Evolutionary conservation across 2,329 filamentous ascomycete species (phyloP), one percentile per base, ranked within the genome.

Genomic region (Pseudomassariella vexata): DNA sequence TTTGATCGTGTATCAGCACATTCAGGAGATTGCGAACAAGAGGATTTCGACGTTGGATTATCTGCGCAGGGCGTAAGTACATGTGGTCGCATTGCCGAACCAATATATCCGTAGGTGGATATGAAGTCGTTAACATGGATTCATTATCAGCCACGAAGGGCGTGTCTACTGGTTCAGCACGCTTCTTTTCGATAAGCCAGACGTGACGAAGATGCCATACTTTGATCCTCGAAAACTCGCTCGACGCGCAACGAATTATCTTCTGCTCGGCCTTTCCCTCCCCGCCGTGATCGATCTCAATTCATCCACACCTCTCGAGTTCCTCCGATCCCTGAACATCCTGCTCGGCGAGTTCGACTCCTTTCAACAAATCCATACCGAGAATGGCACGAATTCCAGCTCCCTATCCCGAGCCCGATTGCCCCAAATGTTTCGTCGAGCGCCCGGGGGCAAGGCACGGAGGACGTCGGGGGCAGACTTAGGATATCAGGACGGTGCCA

Each of bases 161-260:
- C 81, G 87, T 37, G 80, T 95, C 24, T 96, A 94, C 66, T 96
- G 92, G 89, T 95, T 96, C 69, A 95, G 95, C 62, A 95, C 92
- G 0, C 77, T 95, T 39, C 83, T 94, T 52, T 95, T 95, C 60
- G 85, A 88, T 44, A 84, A 86, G 49, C 60, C 76, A 19, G 87
- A 95, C 57, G 71, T 96, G 20, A 66, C 74, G 31, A 80, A 82
- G 51, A 82, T 95, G 66, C 81, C 90, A 27, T 94, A 87, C 53
- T 90, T 94, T 53, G 85, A 94, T 37, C 66, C 78, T 4, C 79
- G 84, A 42, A 92, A 90, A 53, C 77, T 95, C 29, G 82, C 86
- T 40, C 83, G 89, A 37, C 85, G 92, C 47, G 90, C 92, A 21
- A 94, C 88, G 31, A 95, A 95, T 57, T 94, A 90, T 57, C 79